phyloP scores from a whole-genome alignment of 352 stramenopile species.

The Pythium aquatile region DNA sequence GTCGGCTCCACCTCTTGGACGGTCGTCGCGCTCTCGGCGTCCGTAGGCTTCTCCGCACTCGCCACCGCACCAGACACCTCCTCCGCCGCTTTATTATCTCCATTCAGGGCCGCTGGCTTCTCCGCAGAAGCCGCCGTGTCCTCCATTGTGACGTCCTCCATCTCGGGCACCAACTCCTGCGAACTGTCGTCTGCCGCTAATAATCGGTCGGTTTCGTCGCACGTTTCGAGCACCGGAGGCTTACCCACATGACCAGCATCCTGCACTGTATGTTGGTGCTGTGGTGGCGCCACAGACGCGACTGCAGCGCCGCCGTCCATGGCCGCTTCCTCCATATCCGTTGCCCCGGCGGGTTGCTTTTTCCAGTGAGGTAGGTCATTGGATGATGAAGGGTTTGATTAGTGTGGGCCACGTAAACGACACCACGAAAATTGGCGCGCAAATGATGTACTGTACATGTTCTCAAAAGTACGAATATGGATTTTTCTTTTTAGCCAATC shows the following conservation, averaged over 20 bases:
- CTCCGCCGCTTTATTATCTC: not conserved
- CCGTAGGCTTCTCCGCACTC: not conserved
- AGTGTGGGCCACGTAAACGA: slow-evolving; percentile 19
- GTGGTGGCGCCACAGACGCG: not conserved
- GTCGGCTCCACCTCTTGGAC: not conserved
- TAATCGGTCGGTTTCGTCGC: slow-evolving; percentile 17
- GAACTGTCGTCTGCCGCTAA: slow-evolving; percentile 21
- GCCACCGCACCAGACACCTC: not conserved
- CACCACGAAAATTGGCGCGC: slow-evolving; percentile 18
- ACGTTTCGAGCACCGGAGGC: slow-evolving; percentile 5
- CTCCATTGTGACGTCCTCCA: slow-evolving; percentile 10
- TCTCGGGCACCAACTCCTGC: slow-evolving; percentile 1
- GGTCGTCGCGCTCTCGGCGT: not conserved
- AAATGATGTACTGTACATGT: slow-evolving; percentile 9
- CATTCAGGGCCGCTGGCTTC: not conserved
- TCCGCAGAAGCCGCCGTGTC: not conserved
- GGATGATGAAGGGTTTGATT: slow-evolving; percentile 1
- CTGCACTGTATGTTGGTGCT: not conserved
- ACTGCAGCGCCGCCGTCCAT: not conserved
- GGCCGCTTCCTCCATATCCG: not conserved
- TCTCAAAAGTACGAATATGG: slow-evolving; percentile 8
- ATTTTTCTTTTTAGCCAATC: not conserved
- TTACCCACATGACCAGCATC: not conserved
- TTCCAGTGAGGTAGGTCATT: slow-evolving; percentile 7
- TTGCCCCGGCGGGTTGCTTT: not conserved